Percentiles rank a stretch among this genome's conserved stretches.
Evolutionary conservation across 768 basidiomycete species (phyloP).

Genomic region (Mycena alexandri): DNA sequence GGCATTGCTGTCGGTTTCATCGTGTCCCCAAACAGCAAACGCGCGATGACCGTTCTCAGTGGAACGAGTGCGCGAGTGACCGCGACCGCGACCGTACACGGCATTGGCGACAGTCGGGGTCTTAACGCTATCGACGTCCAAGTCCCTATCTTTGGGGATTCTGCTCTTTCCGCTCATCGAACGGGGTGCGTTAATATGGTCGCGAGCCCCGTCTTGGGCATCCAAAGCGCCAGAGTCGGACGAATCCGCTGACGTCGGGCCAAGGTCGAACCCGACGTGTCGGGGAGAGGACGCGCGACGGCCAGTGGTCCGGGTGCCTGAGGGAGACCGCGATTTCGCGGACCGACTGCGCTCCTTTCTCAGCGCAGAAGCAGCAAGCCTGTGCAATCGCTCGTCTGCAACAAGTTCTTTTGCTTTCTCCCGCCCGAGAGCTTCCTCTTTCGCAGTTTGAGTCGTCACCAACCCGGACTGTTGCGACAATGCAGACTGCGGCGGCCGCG

Average conservation of each 20-base stretch:
- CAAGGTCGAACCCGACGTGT: slow-evolving; percentile 64
- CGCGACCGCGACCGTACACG: slow-evolving; percentile 45
- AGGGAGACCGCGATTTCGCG: slow-evolving; percentile 61
- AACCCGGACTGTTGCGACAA: slow-evolving; percentile 16
- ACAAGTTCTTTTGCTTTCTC: slow-evolving; percentile 47
- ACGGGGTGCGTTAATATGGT: slow-evolving; percentile 60
- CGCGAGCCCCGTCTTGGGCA: slow-evolving; percentile 61
- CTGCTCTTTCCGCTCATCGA: slow-evolving; percentile 62
- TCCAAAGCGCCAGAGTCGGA: slow-evolving; percentile 33
- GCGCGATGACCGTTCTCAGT: slow-evolving; percentile 64
- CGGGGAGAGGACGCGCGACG: slow-evolving; percentile 64
- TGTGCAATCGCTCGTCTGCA: slow-evolving; percentile 45
- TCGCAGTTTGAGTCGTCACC: slow-evolving; percentile 35
- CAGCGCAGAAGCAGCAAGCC: slow-evolving; percentile 49
- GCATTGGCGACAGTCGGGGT: slow-evolving; percentile 71
- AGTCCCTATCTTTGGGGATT: slow-evolving; percentile 72
- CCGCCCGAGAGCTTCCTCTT: slow-evolving; percentile 40
- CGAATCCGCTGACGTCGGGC: slow-evolving; percentile 50
- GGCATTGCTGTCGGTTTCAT: slow-evolving; percentile 88
- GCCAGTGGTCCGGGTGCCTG: slow-evolving; percentile 71
- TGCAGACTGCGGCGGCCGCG: slow-evolving; percentile 40
- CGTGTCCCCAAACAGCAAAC: slow-evolving; percentile 90
- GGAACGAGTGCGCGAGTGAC: slow-evolving; percentile 53
- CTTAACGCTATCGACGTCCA: slow-evolving; percentile 65
- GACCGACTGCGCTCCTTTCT: slow-evolving; percentile 49